phyloP scores from a whole-genome alignment of 129 eudicot genomes.

The Dittrichia graveolens region DNA sequence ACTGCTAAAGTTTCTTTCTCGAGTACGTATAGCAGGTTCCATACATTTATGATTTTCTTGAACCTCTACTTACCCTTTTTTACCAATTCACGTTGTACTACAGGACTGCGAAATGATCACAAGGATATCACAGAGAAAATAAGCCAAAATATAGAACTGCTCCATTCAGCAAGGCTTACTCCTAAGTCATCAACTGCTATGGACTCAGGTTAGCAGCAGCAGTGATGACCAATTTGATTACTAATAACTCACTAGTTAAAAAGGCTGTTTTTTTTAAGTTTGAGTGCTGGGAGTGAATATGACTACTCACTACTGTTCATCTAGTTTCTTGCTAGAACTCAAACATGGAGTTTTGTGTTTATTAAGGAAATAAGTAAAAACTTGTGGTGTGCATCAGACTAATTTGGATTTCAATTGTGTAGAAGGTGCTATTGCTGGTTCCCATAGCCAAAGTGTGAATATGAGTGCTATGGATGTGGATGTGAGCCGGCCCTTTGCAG shows the following conservation, averaged over 20 bases:
- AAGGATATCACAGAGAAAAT: conserved; percentile 78
- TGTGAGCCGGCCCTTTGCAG: conserved; percentile 76
- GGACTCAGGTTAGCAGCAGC: conserved; percentile 49
- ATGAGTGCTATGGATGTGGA: conserved; percentile 53
- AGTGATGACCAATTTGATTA: conserved; percentile 1
- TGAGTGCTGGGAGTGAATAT: too few relatives aligned
- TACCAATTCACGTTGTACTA: conserved; percentile 5
- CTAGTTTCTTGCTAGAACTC: background rate
- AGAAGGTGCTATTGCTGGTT: conserved; percentile 32
- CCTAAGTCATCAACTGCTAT: conserved; percentile 38
- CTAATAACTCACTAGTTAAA: background rate
- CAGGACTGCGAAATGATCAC: conserved; percentile 82
- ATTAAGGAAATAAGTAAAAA: background rate
- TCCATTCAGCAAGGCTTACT: conserved; percentile 68
- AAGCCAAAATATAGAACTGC: conserved; percentile 57
- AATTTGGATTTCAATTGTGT: conserved; percentile 6
- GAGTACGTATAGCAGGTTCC: background rate
- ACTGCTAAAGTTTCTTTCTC: background rate
- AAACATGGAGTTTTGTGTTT: background rate
- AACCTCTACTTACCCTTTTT: conserved; percentile 11
- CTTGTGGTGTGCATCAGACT: background rate
- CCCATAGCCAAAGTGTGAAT: conserved; percentile 32
- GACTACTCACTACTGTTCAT: background rate
- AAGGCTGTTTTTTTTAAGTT: background rate
- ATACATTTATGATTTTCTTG: background rate